Base-by-base conservation (phyloP, 2,329 filamentous ascomycete genomes). In the Dactylellina haptotyla region DNA sequence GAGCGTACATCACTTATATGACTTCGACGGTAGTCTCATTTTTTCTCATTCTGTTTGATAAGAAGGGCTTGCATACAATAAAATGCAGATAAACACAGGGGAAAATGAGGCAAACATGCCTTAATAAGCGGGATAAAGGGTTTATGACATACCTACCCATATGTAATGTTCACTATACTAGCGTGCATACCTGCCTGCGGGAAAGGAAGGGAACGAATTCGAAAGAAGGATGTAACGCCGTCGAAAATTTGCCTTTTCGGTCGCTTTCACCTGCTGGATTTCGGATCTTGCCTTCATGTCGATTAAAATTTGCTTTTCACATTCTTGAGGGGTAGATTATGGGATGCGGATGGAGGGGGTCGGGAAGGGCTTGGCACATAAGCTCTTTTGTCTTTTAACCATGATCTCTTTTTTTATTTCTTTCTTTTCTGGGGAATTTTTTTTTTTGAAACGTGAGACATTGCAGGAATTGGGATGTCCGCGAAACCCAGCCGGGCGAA, bases 241-340 rank as follows among this genome's bases (percentile, higher is more conserved):
- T n/a, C 8, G 12, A 8, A 12, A 10, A 18, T 6, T 48, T 30
- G n/a, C 16, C 50, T 18, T 16, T 18, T 45, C n/a, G 18, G 9
- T 39, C 59, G 59, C 51, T 28, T 71, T 71, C 37, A 57, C 50
- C 26, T 71, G 58, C 66, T 58, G n/a, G 25, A 39, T 54, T 71
- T 64, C 59, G 58, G 59, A 64, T 64, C 58, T 57, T 57, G 43
- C 48, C 58, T 20, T 48, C 2, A 41, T 50, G 37, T 45, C 39
- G 56, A 61, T 43, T 16, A n/a, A 25, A 48, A 57, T 16, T 54
- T 64, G 59, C 51, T 57, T 58, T 50, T 63, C 34, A 58, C 62
- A 66, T 66, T 34, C 32, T 34, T 34, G 32, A 34, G 32, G 32
- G n/a, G n/a, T n/a, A n/a, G n/a, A n/a, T 34, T 34, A 34, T 34